Evolutionary conservation across 306 rosid genomes (phyloP), one percentile per base, ranked within the genome.

Genomic region (Cotoneaster glaucophyllus): DNA sequence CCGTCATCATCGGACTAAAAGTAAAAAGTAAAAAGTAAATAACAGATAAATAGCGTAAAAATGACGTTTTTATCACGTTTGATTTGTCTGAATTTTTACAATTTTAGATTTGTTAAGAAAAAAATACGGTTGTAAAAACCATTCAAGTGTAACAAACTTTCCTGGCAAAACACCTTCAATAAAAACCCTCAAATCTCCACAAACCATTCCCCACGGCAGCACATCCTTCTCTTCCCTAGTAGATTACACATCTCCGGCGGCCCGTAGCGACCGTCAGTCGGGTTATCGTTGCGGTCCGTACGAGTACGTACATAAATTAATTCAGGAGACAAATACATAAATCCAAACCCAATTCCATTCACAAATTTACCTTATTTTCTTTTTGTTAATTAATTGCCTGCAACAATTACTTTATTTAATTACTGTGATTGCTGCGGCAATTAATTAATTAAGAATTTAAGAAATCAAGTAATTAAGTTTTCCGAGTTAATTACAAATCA

Each of bases 101-200:
- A 34, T 19, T 65, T 18, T 34, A 34, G 70, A 15, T 34, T 61
- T 43, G 77, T 74, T 58, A 17, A 25, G 68, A 73, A 56, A 41
- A 41, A 56, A 44, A 21, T 26, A 70, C 44, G 81, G 76, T 48
- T 24, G 37, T 62, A 77, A 77, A 69, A 34, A 31, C 68, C 26
- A 48, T 61, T 45, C 14, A 70, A 17, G 64, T 21, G 32, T 39
- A 71, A 72, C 77, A 34, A 63, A 56, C 72, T 72, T 54, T 29
- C 58, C 69, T 54, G 22, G 7, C 73, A 53, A 63, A 65, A 54
- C 67, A 65, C 29, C 43, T 54, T 11, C 19, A 37, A 75, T 75
- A 29, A 52, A 69, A 76, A 76, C 54, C 66, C 66, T 66, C 67
- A 37, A 17, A 3, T 43, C 73, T 69, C 74, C 74, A 17, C 54